Evolutionary conservation across 345 rosid species (phyloP).

Genomic region (Hibiscus syriacus): DNA sequence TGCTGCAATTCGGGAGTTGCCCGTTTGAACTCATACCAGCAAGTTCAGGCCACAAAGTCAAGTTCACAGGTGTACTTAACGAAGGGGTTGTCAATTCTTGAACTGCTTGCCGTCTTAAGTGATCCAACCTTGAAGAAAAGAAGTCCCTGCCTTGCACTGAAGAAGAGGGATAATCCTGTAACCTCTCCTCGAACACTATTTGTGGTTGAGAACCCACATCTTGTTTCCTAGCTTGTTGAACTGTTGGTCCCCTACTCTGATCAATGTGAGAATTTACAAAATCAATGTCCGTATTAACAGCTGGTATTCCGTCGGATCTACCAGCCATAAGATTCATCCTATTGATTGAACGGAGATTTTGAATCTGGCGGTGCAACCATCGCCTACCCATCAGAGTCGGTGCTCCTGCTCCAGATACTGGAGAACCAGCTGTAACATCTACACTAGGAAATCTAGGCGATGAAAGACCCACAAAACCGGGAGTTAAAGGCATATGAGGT

Average conservation of each 20-base stretch:
- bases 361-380: constrained; percentile 76
- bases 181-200: constrained; percentile 38
- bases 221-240: constrained; percentile 33
- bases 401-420: constrained; percentile 65
- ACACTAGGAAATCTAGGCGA: constrained; percentile 60
- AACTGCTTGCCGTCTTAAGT: constrained; percentile 36
- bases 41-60: constrained; percentile 48
- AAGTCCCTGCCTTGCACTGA: constrained; percentile 32
- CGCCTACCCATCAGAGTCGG: constrained; percentile 81
- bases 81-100: constrained; percentile 23
- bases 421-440: constrained; percentile 49
- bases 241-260: constrained; percentile 32
- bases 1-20: constrained; percentile 32
- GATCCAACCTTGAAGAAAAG: constrained; percentile 29
- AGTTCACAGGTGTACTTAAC: constrained; percentile 26
- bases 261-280: constrained; percentile 31
- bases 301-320: constrained; percentile 38
- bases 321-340: constrained; percentile 37
- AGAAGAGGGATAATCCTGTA: constrained; percentile 27
- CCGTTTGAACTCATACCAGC: constrained; percentile 30
- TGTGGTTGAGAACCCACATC: constrained; percentile 24
- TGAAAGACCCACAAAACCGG: constrained; percentile 39
- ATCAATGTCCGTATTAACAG: constrained; percentile 35
- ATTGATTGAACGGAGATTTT: constrained; percentile 47
- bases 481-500: constrained; percentile 38